Base-by-base conservation (phyloP, 306 rosid genomes). In the Rosa rugosa region DNA sequence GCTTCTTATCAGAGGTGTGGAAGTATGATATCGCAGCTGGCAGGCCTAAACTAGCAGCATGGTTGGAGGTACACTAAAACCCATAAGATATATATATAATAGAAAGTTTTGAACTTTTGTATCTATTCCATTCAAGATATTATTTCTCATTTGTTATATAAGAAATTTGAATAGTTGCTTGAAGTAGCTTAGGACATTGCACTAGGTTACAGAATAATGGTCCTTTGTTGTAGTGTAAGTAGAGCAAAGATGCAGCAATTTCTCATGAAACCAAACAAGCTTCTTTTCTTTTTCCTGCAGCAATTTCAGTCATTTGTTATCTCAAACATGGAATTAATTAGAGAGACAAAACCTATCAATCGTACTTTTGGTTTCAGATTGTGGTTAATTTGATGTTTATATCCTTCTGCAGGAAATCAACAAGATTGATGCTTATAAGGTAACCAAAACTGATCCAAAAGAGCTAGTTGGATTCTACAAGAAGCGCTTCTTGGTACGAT, bases 391-490 rank as follows among this genome's bases (percentile, higher is more conserved):
- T 27, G 45, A 68, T 59, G 50, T 10, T 45, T 49, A 18, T 62
- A 40, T 38, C 18, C 41, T 46, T 49, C 3, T 77, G 85, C 86
- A 89, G 97, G 91, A 82, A 80, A 5, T 91, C 76, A 88, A 89
- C 84, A 89, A 88, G 85, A 83, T 88, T 51, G 88, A 83, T 71
- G 93, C 92, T 47, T 93, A 91, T 69, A 84, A 88, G 78, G 80
- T 75, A 69, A 90, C 94, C 54, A 89, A 84, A 81, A 23, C 18
- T 17, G 88, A 91, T 81, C 90, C 92, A 12, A 47, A 73, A 36
- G 85, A 87, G 76, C 13, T 77, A 6, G 80, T 90, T n/a, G 88
- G 74, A 16, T 0, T 2, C 67, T 93, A 77, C 90, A 89, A 82
- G 86, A 85, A 79, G 67, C 87, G 82, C 14, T 79, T 85, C 56